Evolutionary conservation across 2,329 filamentous ascomycete genomes (phyloP).

Genomic region (Penicillium thymicola): DNA sequence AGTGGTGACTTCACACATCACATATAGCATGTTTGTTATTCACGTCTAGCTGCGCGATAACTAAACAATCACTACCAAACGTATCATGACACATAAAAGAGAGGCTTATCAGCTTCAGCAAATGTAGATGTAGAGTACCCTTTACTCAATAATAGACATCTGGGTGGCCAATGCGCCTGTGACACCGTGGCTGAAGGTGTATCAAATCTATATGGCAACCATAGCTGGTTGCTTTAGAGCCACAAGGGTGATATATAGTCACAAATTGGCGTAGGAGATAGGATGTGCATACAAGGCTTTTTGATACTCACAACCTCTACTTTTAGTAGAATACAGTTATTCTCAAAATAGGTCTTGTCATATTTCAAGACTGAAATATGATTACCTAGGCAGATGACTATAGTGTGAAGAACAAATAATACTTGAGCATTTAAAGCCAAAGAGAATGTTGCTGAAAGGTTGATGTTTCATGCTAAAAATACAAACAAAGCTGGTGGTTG

Average conservation of each 20-base stretch:
- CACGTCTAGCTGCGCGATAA: background rate
- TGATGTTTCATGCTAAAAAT: slow-evolving; percentile 4
- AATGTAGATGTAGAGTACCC: background rate
- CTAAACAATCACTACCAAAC: background rate
- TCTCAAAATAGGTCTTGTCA: background rate
- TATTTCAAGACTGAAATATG: background rate
- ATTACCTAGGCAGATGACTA: background rate
- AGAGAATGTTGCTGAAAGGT: background rate
- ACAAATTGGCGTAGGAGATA: background rate
- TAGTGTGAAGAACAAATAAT: background rate
- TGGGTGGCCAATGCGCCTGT: slow-evolving; percentile 1
- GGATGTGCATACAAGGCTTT: background rate
- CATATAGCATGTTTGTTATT: background rate
- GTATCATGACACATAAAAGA: background rate
- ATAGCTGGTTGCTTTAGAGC: background rate
- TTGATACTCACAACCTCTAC: background rate
- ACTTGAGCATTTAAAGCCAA: background rate
- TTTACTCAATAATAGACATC: background rate
- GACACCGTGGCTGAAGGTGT: slow-evolving; percentile 2
- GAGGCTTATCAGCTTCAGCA: background rate
- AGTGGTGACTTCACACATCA: background rate
- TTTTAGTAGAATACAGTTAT: background rate
- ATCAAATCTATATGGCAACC: background rate
- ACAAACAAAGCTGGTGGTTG: slow-evolving; percentile 12
- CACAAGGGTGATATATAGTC: background rate